A percentile compares a stretch with the other conserved stretches of the same genome.
Conservation (phyloP, 1,284 basidiomycete genomes). For the Prillingera fragicola region DNA sequence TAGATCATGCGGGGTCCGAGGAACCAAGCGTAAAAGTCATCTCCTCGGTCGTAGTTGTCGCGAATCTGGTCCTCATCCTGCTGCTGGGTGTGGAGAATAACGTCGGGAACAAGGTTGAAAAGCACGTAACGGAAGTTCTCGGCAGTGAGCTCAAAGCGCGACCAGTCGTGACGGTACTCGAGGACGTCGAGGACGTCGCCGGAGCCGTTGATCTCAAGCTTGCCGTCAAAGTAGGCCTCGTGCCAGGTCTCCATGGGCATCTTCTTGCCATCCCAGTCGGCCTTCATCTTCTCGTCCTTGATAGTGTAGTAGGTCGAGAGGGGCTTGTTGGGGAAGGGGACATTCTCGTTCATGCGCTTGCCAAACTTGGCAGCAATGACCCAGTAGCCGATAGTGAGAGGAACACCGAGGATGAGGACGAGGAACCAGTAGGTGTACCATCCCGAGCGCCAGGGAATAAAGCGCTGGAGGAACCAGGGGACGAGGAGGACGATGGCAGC, state of each 20-base stretch:
- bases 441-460: conserved; percentile 61
- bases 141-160: conserved; percentile 64
- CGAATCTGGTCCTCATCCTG: conserved; percentile 96
- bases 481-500: conserved; percentile 68
- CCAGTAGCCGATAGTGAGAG: conserved; percentile 85
- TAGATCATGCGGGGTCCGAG: conserved; percentile 60
- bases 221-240: conserved; percentile 95
- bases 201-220: conserved; percentile 94
- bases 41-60: conserved; percentile 93
- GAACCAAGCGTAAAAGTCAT: conserved; percentile 88
- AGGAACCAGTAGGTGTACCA: conserved; percentile 70
- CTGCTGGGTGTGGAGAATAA: conserved; percentile 78
- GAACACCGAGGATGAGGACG: conserved; percentile 66
- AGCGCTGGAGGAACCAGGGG: conserved; percentile 73
- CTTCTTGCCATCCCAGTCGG: conserved; percentile 72
- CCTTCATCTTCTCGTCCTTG: conserved; percentile 73
- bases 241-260: conserved; percentile 98
- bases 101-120: conserved; percentile 80
- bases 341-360: conserved; percentile 76
- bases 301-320: conserved; percentile 88
- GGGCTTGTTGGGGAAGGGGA: conserved; percentile 74
- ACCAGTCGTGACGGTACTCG: conserved; percentile 95
- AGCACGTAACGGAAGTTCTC: conserved; percentile 89
- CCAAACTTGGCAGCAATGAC: conserved; percentile 77
- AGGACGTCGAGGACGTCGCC: conserved; percentile 92